phyloP scores from a whole-genome alignment of 2,329 filamentous ascomycete species.

The Hypomyces rosellus region DNA sequence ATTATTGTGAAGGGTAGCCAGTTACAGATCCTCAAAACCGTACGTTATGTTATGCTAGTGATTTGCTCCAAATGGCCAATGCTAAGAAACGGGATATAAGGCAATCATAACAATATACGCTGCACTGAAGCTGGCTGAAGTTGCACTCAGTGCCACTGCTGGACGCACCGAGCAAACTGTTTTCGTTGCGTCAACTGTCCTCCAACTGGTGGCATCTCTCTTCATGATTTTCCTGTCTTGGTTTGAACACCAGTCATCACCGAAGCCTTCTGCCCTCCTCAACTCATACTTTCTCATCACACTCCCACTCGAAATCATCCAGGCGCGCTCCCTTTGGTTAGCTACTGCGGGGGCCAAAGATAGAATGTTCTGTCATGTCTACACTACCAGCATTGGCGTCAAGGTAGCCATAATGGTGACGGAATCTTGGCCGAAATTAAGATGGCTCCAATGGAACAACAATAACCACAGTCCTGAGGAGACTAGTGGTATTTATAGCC shows the following conservation, averaged over 20 bases:
- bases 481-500: conserved; percentile 26
- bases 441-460: conserved; percentile 32
- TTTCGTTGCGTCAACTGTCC: conserved; percentile 8
- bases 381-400: conserved; percentile 28
- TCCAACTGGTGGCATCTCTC: conserved; percentile 21
- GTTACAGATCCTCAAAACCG: conserved; percentile 27
- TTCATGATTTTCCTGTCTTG: background rate
- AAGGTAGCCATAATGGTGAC: conserved; percentile 31
- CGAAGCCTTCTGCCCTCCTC: conserved; percentile 37
- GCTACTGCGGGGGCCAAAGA: conserved; percentile 15
- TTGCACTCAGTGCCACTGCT: conserved; percentile 24
- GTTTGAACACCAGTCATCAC: conserved; percentile 30
- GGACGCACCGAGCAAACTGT: conserved; percentile 13
- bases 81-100: background rate
- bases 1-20: conserved; percentile 28
- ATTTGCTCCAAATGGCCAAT: too few relatives aligned
- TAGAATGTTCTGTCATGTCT: conserved; percentile 23
- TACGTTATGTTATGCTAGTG: too few relatives aligned
- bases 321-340: conserved; percentile 23
- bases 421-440: conserved; percentile 33
- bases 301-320: conserved; percentile 37
- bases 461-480: conserved; percentile 33
- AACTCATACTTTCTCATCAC: conserved; percentile 35
- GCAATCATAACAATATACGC: conserved; percentile 16
- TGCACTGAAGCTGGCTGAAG: conserved; percentile 24